Evolutionary conservation across 2,329 filamentous ascomycete genomes (phyloP).

Genomic region (Capronia americana): DNA sequence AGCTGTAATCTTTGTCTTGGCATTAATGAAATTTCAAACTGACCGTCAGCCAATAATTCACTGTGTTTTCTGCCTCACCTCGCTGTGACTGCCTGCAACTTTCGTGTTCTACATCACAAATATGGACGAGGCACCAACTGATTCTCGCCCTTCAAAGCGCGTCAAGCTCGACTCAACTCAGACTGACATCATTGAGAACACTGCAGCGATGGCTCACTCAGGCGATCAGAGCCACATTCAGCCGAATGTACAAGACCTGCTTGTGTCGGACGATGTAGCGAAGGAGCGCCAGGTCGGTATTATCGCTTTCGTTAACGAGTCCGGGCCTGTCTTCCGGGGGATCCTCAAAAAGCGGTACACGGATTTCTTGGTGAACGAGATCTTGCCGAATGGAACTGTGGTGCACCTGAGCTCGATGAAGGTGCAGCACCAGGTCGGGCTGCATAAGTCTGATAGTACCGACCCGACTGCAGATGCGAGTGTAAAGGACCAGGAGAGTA

Average conservation of each 20-base stretch:
- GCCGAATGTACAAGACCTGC: background rate
- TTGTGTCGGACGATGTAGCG: conserved; percentile 13
- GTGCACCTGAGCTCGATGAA: conserved; percentile 67
- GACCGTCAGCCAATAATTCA: background rate
- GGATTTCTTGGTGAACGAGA: conserved; percentile 92
- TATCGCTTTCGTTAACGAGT: conserved; percentile 64
- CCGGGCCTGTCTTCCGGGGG: conserved; percentile 66
- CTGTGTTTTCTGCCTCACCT: conserved; percentile 8
- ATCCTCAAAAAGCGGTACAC: conserved; percentile 80
- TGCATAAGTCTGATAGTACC: background rate
- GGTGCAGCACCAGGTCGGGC: conserved; percentile 37
- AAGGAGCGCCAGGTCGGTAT: conserved; percentile 64
- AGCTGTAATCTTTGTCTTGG: conserved; percentile 19
- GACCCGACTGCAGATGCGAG: background rate
- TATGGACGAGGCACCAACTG: conserved; percentile 13
- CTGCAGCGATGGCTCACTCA: background rate
- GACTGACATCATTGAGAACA: background rate
- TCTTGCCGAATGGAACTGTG: conserved; percentile 75
- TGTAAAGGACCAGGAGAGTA: background rate
- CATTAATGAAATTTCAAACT: conserved; percentile 13
- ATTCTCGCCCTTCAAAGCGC: conserved; percentile 33
- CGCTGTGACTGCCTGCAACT: background rate
- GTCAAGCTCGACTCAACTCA: conserved; percentile 36
- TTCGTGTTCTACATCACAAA: background rate
- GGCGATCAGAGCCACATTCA: background rate